phyloP scores from a whole-genome alignment of 1,139 yeast genomes.

The Pichia inconspicua region DNA sequence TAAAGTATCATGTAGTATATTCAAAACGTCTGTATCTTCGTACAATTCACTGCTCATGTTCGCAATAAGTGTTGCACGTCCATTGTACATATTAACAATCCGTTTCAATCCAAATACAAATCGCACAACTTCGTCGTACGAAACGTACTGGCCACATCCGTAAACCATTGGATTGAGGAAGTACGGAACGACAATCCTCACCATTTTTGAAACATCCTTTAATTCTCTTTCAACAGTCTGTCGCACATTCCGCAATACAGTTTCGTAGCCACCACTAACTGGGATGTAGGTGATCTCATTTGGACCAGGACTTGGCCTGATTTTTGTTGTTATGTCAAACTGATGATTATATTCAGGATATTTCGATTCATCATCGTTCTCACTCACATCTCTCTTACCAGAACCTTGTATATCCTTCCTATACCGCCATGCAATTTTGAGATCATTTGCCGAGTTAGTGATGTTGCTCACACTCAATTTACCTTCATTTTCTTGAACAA shows the following conservation, averaged over 20 bases:
- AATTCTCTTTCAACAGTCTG: conserved; percentile 30
- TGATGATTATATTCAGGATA: conserved; percentile 56
- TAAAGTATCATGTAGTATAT: conserved; percentile 45
- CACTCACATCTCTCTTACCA: neutral
- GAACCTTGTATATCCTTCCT: conserved; percentile 29
- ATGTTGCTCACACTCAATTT: conserved; percentile 64
- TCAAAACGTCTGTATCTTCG: conserved; percentile 43
- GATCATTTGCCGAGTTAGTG: conserved; percentile 34
- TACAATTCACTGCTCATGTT: conserved; percentile 65
- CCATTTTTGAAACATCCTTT: conserved; percentile 33
- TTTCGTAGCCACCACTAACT: conserved; percentile 23
- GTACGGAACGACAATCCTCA: conserved; percentile 68
- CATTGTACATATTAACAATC: conserved; percentile 40
- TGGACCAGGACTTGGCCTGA: conserved; percentile 58
- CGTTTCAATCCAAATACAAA: conserved; percentile 56
- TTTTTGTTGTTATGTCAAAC: conserved; percentile 66
- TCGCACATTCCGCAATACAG: conserved; percentile 36
- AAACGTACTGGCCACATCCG: conserved; percentile 35
- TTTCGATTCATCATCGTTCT: conserved; percentile 23
- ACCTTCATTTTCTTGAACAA: conserved; percentile 49
- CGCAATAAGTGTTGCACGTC: conserved; percentile 41
- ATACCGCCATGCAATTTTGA: conserved; percentile 87
- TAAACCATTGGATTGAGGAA: conserved; percentile 75
- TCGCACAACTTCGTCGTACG: conserved; percentile 45
- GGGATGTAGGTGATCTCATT: conserved; percentile 54